A percentile compares a stretch with the other conserved stretches of the same genome.
phyloP scores from a whole-genome alignment of 331 rosid genomes.

The Quercus lobata region DNA sequence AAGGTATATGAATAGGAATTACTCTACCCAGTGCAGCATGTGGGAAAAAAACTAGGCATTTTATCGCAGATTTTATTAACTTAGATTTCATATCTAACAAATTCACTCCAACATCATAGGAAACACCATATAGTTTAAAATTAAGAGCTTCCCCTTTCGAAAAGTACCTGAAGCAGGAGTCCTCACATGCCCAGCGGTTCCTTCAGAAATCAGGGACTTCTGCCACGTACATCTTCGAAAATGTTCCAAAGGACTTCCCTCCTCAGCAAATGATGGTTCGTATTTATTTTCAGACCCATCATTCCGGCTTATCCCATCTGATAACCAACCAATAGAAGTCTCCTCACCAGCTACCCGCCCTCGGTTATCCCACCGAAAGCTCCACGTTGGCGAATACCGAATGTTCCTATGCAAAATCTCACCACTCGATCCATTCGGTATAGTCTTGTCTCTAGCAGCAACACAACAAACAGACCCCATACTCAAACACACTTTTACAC shows the following conservation, averaged over 20 bases:
- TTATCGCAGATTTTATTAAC: not conserved
- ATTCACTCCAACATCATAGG: not conserved
- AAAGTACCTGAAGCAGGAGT: constrained; percentile 66
- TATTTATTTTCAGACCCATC: constrained; percentile 66
- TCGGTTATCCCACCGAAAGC: constrained; percentile 91
- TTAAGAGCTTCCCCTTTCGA: not conserved
- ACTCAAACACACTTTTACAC: constrained; percentile 5
- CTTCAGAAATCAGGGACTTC: constrained; percentile 52
- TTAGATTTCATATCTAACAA: not conserved
- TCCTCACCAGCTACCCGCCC: constrained; percentile 93
- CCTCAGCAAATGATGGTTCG: constrained; percentile 57
- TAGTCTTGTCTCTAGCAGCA: constrained; percentile 68
- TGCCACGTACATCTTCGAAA: constrained; percentile 32
- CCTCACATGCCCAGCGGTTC: constrained; percentile 32
- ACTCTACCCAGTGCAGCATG: too few relatives aligned
- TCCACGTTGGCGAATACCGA: constrained; percentile 80
- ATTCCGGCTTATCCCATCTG: constrained; percentile 57
- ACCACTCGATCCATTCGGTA: constrained; percentile 52
- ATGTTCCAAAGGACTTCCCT: constrained; percentile 66
- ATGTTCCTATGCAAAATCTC: constrained; percentile 60
- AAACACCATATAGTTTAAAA: not conserved
- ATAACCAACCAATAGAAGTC: constrained; percentile 63
- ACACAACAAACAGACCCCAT: constrained; percentile 98
- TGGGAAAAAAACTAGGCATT: too few relatives aligned
- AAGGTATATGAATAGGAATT: too few relatives aligned